Base-by-base conservation (phyloP, 148 eudicot species). In the Vaccinium vitisidaea region DNA sequence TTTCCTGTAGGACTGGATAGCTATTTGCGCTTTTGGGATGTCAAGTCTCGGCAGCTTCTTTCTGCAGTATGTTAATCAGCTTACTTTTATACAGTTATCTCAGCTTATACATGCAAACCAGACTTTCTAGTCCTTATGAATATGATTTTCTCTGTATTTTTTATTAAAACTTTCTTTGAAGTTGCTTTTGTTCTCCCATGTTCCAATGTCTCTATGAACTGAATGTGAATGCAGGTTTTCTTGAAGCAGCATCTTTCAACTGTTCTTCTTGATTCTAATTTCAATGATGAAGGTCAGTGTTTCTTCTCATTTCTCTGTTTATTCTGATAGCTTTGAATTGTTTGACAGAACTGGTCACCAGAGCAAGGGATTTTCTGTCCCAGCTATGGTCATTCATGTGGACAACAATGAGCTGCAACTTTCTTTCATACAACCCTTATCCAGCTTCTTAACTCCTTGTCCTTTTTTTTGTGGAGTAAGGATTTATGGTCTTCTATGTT, bases 11-110 rank as follows among this genome's bases (percentile, higher is more conserved):
- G 99, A 5, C 88, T 97, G 88, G 99, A 97, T 85, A 88, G 99
- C 86, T 95, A 95, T 83, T 85, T 97, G 90, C 99, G 98, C 27
- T 83, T 97, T 82, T 97, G 99, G 99, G 98, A 97, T 88, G 87
- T 88, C 75, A 83, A 91, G n/a, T 88, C 98, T 43, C 88, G 99
- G 75, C 96, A 95, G 87, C 98, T 94, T 85, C 95, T 97, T 83
- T 94, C 98, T 85, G 94, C 98, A 86, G 99, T 97, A 93, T 87
- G 94, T 86, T 86, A 87, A 39, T 36, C 50, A 27, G 63, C n/a
- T 23, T 82, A 8, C 14, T 82, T 11, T 81, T 8, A n/a, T 48
- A 73, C 75, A 15, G 6, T 14, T 56, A 43, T 65, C 65, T 30
- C 32, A 14, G 30, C 14, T 48, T 16, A 61, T 61, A 8, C 55